Conservation (phyloP, 2,329 filamentous ascomycete genomes). For the Sphaerulina vaccinii region DNA sequence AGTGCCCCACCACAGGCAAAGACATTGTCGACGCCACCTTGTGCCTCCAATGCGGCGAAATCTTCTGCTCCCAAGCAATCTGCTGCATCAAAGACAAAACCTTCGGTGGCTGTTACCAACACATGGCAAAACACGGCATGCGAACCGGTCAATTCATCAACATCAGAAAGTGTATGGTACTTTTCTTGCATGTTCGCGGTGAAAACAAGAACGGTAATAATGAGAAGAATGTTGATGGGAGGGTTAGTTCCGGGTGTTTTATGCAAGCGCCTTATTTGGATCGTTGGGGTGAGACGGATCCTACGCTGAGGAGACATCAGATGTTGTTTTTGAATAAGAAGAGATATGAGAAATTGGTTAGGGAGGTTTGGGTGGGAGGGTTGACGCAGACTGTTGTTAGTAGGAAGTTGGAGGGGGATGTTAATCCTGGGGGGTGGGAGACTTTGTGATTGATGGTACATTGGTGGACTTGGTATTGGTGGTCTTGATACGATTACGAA, state of each 20-base stretch:
- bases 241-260: conserved; percentile 64
- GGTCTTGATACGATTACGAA: no score
- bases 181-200: conserved; percentile 73
- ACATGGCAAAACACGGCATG: conserved; percentile 83
- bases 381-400: conserved; percentile 86
- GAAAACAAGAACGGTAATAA: conserved; percentile 23
- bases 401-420: conserved; percentile 86
- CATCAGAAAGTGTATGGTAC: conserved; percentile 89
- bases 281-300: conserved; percentile 90
- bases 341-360: conserved; percentile 82
- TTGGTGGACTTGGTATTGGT: no score
- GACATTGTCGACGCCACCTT: conserved; percentile 87
- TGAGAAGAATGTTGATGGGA: conserved; percentile 1
- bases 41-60: conserved; percentile 93
- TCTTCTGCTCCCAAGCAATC: conserved; percentile 90
- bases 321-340: conserved; percentile 92
- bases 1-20: conserved; percentile 86
- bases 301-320: conserved; percentile 78
- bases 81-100: conserved; percentile 74
- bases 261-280: conserved; percentile 90
- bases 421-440: conserved; percentile 98
- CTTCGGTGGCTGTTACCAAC: conserved; percentile 81
- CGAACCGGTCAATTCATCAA: conserved; percentile 94
- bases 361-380: conserved; percentile 83
- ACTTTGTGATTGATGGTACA: no score